A percentile compares a stretch with the other conserved stretches of the same genome.
phyloP scores from a whole-genome alignment of 176 grass and related monocot species.

The Oryza rufipogon region DNA sequence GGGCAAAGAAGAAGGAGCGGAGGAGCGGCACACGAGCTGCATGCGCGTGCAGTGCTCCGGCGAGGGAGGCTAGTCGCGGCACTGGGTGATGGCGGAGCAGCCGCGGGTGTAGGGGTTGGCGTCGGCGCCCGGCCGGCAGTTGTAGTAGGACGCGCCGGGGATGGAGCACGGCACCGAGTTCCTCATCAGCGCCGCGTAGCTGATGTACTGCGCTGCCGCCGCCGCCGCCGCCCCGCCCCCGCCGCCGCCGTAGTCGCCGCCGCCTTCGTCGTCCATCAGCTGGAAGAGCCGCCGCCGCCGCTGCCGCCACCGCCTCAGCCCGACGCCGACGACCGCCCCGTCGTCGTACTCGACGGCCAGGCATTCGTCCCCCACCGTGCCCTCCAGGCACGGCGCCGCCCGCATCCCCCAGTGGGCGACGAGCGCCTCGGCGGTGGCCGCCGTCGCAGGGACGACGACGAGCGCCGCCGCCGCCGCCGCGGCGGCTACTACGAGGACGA shows the following conservation, averaged over 20 bases:
- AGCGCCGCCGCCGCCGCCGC: too few relatives aligned
- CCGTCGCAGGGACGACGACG: neutral
- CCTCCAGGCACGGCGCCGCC: slow-evolving; percentile 31
- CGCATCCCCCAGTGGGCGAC: neutral
- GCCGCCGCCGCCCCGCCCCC: too few relatives aligned
- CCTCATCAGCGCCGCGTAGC: slow-evolving; percentile 53
- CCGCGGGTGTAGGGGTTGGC: slow-evolving; percentile 76
- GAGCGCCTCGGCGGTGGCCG: neutral
- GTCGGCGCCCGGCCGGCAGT: slow-evolving; percentile 62
- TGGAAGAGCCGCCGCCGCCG: slow-evolving; percentile 2
- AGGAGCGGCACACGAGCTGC: too few relatives aligned
- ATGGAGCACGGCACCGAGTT: slow-evolving; percentile 64
- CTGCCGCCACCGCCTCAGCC: neutral
- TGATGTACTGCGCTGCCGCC: slow-evolving; percentile 45
- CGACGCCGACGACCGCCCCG: neutral
- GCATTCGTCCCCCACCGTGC: slow-evolving; percentile 27
- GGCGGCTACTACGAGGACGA: slow-evolving; percentile 20
- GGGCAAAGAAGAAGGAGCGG: too few relatives aligned
- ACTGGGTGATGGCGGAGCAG: slow-evolving; percentile 66
- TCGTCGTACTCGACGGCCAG: too few relatives aligned
- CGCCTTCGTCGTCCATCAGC: neutral
- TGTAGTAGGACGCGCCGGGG: slow-evolving; percentile 79
- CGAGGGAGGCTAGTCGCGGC: slow-evolving; percentile 56
- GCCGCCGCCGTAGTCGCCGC: slow-evolving; percentile 26
- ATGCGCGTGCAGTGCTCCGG: too few relatives aligned